These are phyloP conservation scores for Candida orba DNA, from an alignment of 805 yeast species.

Conservation along the genomic window DNA sequence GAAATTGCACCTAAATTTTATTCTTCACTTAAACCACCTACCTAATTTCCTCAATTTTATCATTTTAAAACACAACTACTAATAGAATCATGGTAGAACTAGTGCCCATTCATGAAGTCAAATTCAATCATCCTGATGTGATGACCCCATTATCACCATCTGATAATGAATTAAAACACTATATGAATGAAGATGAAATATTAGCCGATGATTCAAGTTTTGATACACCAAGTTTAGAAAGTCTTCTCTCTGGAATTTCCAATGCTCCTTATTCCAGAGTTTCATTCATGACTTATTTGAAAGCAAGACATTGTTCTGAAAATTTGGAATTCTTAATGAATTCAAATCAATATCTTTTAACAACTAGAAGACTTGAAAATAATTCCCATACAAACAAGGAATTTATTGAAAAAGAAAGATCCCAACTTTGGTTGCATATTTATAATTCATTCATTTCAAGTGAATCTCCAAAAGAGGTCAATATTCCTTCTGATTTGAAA, in stretches of 20 bases:
- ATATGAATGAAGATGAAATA: conserved; percentile 1
- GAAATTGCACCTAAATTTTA: no score
- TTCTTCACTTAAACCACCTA: no score
- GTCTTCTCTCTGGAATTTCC: conserved; percentile 18
- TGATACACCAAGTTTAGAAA: conserved; percentile 18
- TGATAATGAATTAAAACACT: conserved; percentile 3
- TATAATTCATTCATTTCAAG: conserved; percentile 35
- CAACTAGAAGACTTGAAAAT: conserved; percentile 1
- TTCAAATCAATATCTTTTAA: conserved; percentile 14
- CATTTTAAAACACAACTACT: neutral
- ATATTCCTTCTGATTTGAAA: conserved; percentile 22
- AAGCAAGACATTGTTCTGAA: conserved; percentile 21
- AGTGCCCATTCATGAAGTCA: conserved; percentile 1
- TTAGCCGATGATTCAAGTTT: neutral
- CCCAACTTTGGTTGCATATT: conserved; percentile 17
- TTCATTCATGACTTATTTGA: conserved; percentile 19
- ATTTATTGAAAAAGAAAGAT: conserved; percentile 1
- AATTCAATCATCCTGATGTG: conserved; percentile 2
- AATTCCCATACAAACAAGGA: neutral
- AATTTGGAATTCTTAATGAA: conserved; percentile 21
- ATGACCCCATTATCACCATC: conserved; percentile 16
- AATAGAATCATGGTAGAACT: neutral
- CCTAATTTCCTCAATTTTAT: no score
- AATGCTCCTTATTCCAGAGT: conserved; percentile 22
- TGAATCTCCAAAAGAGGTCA: conserved; percentile 30